phyloP scores from a whole-genome alignment of 805 yeast genomes.

The Cyberlindnera samutprakarnensis region DNA sequence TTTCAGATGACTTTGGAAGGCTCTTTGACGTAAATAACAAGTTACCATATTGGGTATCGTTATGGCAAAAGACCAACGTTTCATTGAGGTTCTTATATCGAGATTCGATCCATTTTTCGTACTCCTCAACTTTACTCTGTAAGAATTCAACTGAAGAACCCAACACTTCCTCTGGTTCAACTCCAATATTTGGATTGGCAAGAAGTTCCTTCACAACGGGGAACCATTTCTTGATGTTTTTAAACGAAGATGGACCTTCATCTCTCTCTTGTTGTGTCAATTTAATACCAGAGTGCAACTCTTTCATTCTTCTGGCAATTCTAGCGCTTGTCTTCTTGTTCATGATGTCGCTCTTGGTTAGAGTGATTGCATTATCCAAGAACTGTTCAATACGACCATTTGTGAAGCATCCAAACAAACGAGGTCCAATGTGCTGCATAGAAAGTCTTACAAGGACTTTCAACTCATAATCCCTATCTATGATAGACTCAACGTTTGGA shows the following conservation, averaged over 20 bases:
- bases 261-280: slow-evolving; percentile 48
- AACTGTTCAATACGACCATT: slow-evolving; percentile 96
- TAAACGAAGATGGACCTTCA: slow-evolving; percentile 65
- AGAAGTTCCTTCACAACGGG: slow-evolving; percentile 38
- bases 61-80: slow-evolving; percentile 78
- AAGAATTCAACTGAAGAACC: slow-evolving; percentile 44
- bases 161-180: slow-evolving; percentile 31
- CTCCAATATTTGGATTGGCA: slow-evolving; percentile 27
- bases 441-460: slow-evolving; percentile 67
- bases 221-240: slow-evolving; percentile 64
- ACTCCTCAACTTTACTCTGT: slow-evolving; percentile 38
- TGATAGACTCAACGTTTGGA: slow-evolving; percentile 73
- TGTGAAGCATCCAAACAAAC: slow-evolving; percentile 76
- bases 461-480: slow-evolving; percentile 80
- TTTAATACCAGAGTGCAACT: slow-evolving; percentile 74
- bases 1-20: slow-evolving; percentile 29
- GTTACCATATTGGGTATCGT: slow-evolving; percentile 96
- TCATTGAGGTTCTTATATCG: slow-evolving; percentile 40
- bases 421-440: slow-evolving; percentile 77
- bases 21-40: slow-evolving; percentile 43
- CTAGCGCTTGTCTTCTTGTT: slow-evolving; percentile 69
- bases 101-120: slow-evolving; percentile 54
- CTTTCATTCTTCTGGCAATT: slow-evolving; percentile 95
- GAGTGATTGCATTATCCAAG: slow-evolving; percentile 71
- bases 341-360: slow-evolving; percentile 67